Base-by-base conservation (phyloP, 306 rosid species). In the Oxytropis ochrocephala region DNA sequence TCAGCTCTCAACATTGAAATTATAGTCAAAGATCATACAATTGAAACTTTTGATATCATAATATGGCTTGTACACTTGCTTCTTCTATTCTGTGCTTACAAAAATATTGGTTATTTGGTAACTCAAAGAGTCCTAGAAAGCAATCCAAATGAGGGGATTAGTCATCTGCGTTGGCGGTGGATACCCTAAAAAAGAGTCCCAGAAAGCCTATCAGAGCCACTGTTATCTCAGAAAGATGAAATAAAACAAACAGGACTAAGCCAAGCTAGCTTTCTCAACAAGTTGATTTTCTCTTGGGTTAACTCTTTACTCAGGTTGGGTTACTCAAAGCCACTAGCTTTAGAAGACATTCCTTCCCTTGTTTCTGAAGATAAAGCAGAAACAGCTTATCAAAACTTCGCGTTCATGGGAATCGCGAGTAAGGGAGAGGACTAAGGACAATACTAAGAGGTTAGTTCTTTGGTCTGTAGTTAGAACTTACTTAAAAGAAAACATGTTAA, bases 261-360 rank as follows among this genome's bases (percentile, higher is more conserved):
- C 33, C 67, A 33, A 14, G 80, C 83, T 33, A 10, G 77, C 16
- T 12, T 86, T 52, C 42, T 86, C 8, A 80, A 85, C 74, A 88
- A 82, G 49, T 49, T 91, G 56, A 75, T 74, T 13, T 88, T 91
- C 78, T 64, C 88, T 68, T 91, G 97, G 97, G 79, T 88, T 5
- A 81, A 80, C 49, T 68, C 87, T 48, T 82, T 91, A 36, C 85
- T 91, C 36, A 39, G 69, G 14, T 24, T 83, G 47, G 97, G 96
- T 17, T 80, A 77, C 75, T 81, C 80, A 8, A 88, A 80, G 65
- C 74, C 91, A 8, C 74, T 88, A 35, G 58, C 69, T 46, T 85
- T 84, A 24, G 84, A 86, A 55, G 89, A 86, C 58, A 79, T 91
- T 33, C 96, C 96, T 52, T 69, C 78, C 59, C 85, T 91, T 18